phyloP scores from a whole-genome alignment of 1,284 basidiomycete species.

The Waitea zeae region DNA sequence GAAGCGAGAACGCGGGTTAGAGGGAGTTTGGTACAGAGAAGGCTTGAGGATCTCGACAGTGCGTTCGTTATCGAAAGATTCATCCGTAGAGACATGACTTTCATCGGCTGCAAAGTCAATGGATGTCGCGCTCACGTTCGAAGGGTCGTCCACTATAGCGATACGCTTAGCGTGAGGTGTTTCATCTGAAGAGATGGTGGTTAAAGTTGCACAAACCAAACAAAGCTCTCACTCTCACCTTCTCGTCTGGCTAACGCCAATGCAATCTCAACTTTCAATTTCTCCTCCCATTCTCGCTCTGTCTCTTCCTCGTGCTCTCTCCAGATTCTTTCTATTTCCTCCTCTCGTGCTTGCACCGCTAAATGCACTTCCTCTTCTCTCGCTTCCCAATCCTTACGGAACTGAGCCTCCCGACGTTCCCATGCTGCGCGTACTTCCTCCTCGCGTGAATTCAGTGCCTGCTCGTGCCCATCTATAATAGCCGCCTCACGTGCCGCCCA shows the following conservation, averaged over 20 bases:
- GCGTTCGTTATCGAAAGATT: too few relatives aligned
- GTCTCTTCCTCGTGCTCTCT: slow-evolving; percentile 29
- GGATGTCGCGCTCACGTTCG: background rate
- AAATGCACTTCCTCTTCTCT: background rate
- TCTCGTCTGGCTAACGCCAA: background rate
- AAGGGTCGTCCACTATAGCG: too few relatives aligned
- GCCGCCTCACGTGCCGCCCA: slow-evolving; percentile 41
- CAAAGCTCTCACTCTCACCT: background rate
- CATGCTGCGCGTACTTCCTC: slow-evolving; percentile 35
- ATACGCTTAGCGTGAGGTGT: too few relatives aligned
- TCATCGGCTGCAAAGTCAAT: background rate
- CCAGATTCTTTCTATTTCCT: background rate
- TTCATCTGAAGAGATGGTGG: background rate
- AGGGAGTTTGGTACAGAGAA: slow-evolving; percentile 7
- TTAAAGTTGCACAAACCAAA: background rate
- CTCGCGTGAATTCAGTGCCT: slow-evolving; percentile 23
- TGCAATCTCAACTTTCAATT: background rate
- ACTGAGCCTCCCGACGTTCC: slow-evolving; percentile 23
- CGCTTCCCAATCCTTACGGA: slow-evolving; percentile 17
- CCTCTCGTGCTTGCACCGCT: background rate
- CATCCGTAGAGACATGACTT: too few relatives aligned
- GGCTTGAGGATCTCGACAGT: too few relatives aligned
- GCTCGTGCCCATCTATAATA: slow-evolving; percentile 11
- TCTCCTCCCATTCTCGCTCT: background rate
- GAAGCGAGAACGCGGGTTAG: slow-evolving; percentile 13